Evolutionary conservation across 2,329 filamentous ascomycete genomes (phyloP), one percentile per base, ranked within the genome.

Genomic region (Neonectria sp.): DNA sequence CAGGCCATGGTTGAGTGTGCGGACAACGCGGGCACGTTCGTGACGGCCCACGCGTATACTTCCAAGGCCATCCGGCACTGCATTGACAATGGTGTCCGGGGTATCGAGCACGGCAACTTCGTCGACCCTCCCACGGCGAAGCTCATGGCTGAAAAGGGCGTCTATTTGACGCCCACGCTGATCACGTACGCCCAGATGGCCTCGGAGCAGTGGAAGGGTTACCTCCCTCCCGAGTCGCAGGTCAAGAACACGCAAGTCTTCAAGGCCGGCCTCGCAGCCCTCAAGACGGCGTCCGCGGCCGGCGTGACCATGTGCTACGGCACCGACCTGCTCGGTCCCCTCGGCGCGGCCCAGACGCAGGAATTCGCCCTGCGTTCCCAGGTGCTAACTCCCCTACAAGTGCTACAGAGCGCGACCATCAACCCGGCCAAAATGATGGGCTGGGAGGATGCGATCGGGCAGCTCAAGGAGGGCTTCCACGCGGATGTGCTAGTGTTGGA

Each of bases 11-110:
- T 81, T 3, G 83, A 82, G 25, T 83, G 85, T 3, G 88, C 88
- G 0, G 77, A 73, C 11, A 84, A 86, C 65, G 78, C 81, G 3
- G 82, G 82, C 2, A 89, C 85, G 0, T 88, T 84, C 69, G 87
- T 89, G 3, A 90, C 87, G 0, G 85, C 85, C 4, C 88, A 90
- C 70, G 86, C 86, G 1, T 89, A 90, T 72, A 89, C 86, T 0
- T 82, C 85, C 0, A 74, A 79, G 49, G 84, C 87, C 0, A 90
- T 91, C 43, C 80, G 82, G 3, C 86, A 89, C 64, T 86, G 86
- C 1, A 69, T 72, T 15, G 51, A 57, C n/a, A 69, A 68, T 11
- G 68, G 68, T n/a, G 87, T 86, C 0, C 79, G 72, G n/a, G 86
- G 86, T 0, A 89, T 90, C 79, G 82, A 62, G 79, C 77, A 85